phyloP scores from a whole-genome alignment of 1,139 yeast genomes.

The Torulaspora globosa region DNA sequence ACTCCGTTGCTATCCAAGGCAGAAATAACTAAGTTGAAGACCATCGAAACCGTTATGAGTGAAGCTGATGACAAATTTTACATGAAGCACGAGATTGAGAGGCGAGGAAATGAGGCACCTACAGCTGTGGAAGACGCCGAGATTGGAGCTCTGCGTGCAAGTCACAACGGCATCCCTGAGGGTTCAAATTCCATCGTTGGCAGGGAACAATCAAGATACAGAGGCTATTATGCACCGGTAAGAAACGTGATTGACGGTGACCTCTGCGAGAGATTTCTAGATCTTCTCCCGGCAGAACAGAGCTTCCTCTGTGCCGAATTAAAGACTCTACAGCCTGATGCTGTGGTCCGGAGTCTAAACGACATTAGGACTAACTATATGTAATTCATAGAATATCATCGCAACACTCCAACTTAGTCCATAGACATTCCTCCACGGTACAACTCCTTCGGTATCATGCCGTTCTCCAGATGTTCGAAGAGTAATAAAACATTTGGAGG shows the following conservation, averaged over 20 bases:
- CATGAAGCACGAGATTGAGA: slow-evolving; percentile 15
- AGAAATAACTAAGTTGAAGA: slow-evolving; percentile 59
- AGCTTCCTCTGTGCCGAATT: slow-evolving; percentile 19
- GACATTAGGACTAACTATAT: slow-evolving; percentile 31
- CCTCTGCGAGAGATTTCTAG: slow-evolving; percentile 49
- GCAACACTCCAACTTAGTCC: background rate
- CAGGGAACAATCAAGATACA: slow-evolving; percentile 60
- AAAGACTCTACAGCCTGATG: slow-evolving; percentile 13
- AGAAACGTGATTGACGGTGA: slow-evolving; percentile 86
- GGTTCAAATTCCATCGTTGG: slow-evolving; percentile 49
- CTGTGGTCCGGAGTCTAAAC: slow-evolving; percentile 19
- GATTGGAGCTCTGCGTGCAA: slow-evolving; percentile 16
- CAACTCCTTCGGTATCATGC: slow-evolving; percentile 18
- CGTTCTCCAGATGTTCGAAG: slow-evolving; percentile 12
- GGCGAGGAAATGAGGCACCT: background rate
- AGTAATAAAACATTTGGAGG: slow-evolving; percentile 19
- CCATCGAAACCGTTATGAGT: slow-evolving; percentile 51
- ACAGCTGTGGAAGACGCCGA: slow-evolving; percentile 7
- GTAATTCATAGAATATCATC: slow-evolving; percentile 9
- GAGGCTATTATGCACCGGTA: slow-evolving; percentile 77
- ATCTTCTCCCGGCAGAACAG: slow-evolving; percentile 23
- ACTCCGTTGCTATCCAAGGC: slow-evolving; percentile 60
- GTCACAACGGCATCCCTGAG: slow-evolving; percentile 22
- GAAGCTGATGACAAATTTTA: slow-evolving; percentile 30
- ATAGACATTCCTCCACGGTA: slow-evolving; percentile 23